Percentiles rank a stretch among this genome's conserved stretches.
These are phyloP conservation scores for Centrapalus pauciflorus DNA, from an alignment of 129 eudicot species.

Conservation along the genomic window DNA sequence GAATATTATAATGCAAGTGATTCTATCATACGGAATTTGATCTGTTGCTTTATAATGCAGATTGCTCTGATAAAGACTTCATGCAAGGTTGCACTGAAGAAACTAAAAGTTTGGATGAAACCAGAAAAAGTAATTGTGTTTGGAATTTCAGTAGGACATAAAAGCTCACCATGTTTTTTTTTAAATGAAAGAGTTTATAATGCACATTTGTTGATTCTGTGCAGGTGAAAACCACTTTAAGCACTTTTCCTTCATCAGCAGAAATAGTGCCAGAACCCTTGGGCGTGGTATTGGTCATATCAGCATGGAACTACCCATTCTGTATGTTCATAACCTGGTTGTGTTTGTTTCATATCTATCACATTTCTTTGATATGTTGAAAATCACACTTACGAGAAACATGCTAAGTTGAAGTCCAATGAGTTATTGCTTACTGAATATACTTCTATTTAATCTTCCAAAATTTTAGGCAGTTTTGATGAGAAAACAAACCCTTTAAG, in stretches of 20 bases:
- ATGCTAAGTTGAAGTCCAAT: background rate
- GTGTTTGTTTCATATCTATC: constrained; percentile 1
- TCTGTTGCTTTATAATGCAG: constrained; percentile 34
- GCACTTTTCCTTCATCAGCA: constrained; percentile 76
- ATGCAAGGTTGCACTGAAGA: constrained; percentile 62
- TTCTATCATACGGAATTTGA: constrained; percentile 7
- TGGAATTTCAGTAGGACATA: background rate
- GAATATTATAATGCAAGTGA: background rate
- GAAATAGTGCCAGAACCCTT: constrained; percentile 82
- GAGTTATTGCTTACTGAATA: background rate
- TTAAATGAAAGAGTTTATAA: background rate
- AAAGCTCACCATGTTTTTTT: background rate
- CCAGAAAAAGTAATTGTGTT: constrained; percentile 70
- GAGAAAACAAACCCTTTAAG: background rate
- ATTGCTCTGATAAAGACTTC: constrained; percentile 44
- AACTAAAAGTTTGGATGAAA: constrained; percentile 69
- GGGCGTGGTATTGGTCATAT: constrained; percentile 76
- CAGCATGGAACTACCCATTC: constrained; percentile 95
- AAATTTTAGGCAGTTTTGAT: background rate
- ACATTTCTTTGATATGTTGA: constrained; percentile 11
- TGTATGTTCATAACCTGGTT: constrained; percentile 41
- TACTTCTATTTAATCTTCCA: background rate
- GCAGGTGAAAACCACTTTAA: constrained; percentile 66
- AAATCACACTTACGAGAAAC: background rate
- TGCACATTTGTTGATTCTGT: constrained; percentile 14